Percentiles rank a stretch among this genome's conserved stretches.
Evolutionary conservation across 768 basidiomycete genomes (phyloP).

Genomic region (Pholiota molesta): DNA sequence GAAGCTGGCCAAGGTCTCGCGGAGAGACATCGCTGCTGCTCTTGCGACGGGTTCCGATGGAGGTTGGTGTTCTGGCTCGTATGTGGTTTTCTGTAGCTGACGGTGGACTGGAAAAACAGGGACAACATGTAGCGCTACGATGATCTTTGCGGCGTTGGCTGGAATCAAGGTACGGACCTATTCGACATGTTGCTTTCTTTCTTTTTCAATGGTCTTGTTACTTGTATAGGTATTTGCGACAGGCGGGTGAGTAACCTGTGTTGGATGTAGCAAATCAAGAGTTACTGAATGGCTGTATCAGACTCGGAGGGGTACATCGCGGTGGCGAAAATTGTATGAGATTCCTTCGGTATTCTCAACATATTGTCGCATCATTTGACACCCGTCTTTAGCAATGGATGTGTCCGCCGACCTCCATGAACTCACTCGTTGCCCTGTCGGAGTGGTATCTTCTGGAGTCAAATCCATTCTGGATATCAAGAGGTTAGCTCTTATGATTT

Average conservation of each 20-base stretch:
- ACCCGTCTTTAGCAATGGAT: conserved; percentile 72
- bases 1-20: conserved; percentile 67
- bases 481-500: conserved; percentile 39
- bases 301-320: conserved; percentile 44
- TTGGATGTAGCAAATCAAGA: conserved; percentile 3
- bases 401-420: conserved; percentile 94
- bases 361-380: conserved; percentile 2
- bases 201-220: neutral
- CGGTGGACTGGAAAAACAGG: conserved; percentile 31
- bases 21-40: conserved; percentile 81
- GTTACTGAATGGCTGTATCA: conserved; percentile 8
- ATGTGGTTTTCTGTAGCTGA: neutral
- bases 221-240: conserved; percentile 78
- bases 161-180: conserved; percentile 74
- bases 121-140: conserved; percentile 74
- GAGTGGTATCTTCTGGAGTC: conserved; percentile 89
- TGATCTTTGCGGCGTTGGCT: conserved; percentile 75
- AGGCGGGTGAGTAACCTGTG: conserved; percentile 68
- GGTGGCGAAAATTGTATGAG: conserved; percentile 49
- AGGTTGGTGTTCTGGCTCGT: conserved; percentile 39
- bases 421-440: conserved; percentile 86
- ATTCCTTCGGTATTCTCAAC: neutral
- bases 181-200: neutral
- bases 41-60: conserved; percentile 71
- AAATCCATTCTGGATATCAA: conserved; percentile 96